These are phyloP conservation scores for Epithele typhae DNA, from an alignment of 768 basidiomycete species.

Conservation along the genomic window DNA sequence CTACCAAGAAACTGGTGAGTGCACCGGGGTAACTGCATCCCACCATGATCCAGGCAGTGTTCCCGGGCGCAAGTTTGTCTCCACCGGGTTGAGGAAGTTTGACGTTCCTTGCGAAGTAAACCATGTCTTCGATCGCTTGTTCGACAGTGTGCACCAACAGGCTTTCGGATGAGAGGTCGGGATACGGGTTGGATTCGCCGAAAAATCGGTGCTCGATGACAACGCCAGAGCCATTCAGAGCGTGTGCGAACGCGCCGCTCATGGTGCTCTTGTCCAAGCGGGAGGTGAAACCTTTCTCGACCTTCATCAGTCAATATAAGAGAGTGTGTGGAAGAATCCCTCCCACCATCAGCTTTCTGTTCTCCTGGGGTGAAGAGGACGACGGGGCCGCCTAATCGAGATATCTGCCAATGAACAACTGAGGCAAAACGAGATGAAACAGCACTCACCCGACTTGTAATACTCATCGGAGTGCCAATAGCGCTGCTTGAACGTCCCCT, in stretches of 20 bases:
- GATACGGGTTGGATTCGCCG: constrained; percentile 63
- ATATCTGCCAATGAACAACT: not conserved
- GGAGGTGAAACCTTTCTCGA: constrained; percentile 29
- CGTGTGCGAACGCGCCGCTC: constrained; percentile 59
- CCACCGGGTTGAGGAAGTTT: constrained; percentile 63
- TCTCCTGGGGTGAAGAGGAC: constrained; percentile 14
- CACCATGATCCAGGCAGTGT: constrained; percentile 36
- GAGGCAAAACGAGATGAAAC: not conserved
- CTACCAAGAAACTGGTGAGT: constrained; percentile 60
- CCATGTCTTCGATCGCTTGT: constrained; percentile 69
- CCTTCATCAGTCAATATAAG: too few relatives aligned
- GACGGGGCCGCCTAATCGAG: constrained; percentile 12
- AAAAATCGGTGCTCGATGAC: constrained; percentile 72
- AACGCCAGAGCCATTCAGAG: constrained; percentile 56
- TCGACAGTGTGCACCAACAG: constrained; percentile 59
- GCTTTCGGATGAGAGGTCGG: constrained; percentile 55
- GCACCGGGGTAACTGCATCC: constrained; percentile 42
- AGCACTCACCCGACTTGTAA: constrained; percentile 38
- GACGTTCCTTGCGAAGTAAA: constrained; percentile 62
- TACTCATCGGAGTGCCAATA: constrained; percentile 67
- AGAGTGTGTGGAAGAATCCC: too few relatives aligned
- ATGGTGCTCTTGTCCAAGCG: constrained; percentile 62
- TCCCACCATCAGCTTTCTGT: constrained; percentile 6
- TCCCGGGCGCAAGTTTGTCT: constrained; percentile 48
- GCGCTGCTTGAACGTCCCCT: constrained; percentile 71